Evolutionary conservation across 176 grass and related monocot genomes (phyloP), one percentile per base, ranked within the genome.

Genomic region (Coix lacrymajobi): DNA sequence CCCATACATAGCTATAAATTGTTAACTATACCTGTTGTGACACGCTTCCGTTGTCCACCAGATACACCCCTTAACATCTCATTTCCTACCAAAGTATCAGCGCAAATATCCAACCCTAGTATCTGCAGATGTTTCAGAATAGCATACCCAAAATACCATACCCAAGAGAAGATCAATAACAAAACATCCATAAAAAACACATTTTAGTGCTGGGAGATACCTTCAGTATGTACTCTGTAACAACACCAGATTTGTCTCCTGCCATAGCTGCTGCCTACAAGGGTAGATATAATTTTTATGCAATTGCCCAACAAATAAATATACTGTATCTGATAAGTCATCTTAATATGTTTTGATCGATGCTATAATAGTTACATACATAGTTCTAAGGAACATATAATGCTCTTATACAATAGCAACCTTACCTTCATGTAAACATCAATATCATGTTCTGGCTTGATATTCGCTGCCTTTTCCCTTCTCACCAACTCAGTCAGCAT

Each of bases 141-240:
- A 30, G 82, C 52, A 37, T 37, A 37, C 36, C 36, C 36, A 37
- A 4, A 33, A 33, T 33, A 33, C 33, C 33, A 4, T 33, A 33
- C 33, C 4, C 33, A 2, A 37, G 36, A 5, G 3, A 37, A 37
- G 36, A 37, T 31, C 15, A 65, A 66, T 36, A 34, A 66, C 7
- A 13, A 36, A 81, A 17, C 36, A 37, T 37, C 36, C 36, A 37
- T 7, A 37, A 52, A 25, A 77, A 52, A 38, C n/a, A 52, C 20
- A 71, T 43, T 14, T n/a, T n/a, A n/a, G 60, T 36, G 43, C 25
- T 56, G 75, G 38, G 67, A 86, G 13, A 74, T 91, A 94, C 95
- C 95, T 97, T 97, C 26, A 97, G 51, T 72, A 94, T 91, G 85
- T 97, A 97, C 40, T 97, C 95, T 30, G 90, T 92, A 66, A 97